Evolutionary conservation across 2,329 filamentous ascomycete genomes (phyloP).

Genomic region (Fusarium floridanum): DNA sequence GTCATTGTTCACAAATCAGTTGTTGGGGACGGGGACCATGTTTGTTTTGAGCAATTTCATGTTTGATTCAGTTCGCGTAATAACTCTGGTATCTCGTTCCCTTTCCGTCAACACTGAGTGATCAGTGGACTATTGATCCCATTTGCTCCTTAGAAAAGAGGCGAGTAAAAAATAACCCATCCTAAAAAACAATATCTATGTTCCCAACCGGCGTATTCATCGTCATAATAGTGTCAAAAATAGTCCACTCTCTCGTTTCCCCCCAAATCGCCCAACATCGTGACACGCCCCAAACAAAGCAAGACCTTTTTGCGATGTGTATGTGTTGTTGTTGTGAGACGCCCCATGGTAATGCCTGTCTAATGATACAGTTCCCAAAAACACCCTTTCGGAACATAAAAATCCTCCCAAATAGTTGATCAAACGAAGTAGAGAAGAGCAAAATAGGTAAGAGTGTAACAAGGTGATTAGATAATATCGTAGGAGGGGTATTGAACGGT

Average conservation of each 20-base stretch:
- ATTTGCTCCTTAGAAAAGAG: slow-evolving; percentile 33
- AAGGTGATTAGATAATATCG: slow-evolving; percentile 41
- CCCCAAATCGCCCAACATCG: slow-evolving; percentile 2
- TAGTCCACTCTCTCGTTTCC: slow-evolving; percentile 18
- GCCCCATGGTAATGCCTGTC: slow-evolving; percentile 46
- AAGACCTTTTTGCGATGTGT: slow-evolving; percentile 33
- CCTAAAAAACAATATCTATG: slow-evolving; percentile 45
- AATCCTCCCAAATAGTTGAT: slow-evolving; percentile 40
- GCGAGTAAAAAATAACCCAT: slow-evolving; percentile 30
- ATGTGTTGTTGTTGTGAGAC: slow-evolving; percentile 29
- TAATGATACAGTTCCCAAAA: slow-evolving; percentile 48
- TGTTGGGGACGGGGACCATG: neutral
- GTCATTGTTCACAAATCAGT: neutral
- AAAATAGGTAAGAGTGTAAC: slow-evolving; percentile 9
- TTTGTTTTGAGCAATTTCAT: slow-evolving; percentile 31
- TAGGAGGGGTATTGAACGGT: slow-evolving; percentile 42
- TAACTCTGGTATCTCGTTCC: slow-evolving; percentile 46
- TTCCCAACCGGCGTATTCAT: slow-evolving; percentile 48
- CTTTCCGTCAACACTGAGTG: slow-evolving; percentile 46
- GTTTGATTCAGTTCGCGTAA: slow-evolving; percentile 35
- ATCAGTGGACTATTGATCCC: slow-evolving; percentile 46
- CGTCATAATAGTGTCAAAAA: slow-evolving; percentile 36
- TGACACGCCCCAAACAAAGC: slow-evolving; percentile 18
- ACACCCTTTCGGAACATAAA: slow-evolving; percentile 25
- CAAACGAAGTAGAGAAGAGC: slow-evolving; percentile 30